phyloP scores from a whole-genome alignment of 1,139 yeast genomes.

The Suhomyces anneliseae region DNA sequence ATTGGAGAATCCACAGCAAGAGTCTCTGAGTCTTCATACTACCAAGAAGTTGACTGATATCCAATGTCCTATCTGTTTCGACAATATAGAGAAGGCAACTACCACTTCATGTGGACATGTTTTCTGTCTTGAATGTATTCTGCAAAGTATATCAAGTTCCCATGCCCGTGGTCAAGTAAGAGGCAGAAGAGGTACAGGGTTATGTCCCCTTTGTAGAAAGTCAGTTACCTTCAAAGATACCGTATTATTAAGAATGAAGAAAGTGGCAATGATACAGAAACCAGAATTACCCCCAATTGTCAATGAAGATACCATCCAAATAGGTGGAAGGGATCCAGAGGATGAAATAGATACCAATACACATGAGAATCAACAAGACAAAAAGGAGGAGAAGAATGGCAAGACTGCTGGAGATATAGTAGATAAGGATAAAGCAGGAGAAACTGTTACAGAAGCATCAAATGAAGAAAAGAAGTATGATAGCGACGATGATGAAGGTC shows the following conservation, averaged over 20 bases:
- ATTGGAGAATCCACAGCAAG: slow-evolving; percentile 28
- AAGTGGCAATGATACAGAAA: slow-evolving; percentile 14
- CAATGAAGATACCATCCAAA: slow-evolving; percentile 9
- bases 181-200: slow-evolving; percentile 38
- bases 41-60: slow-evolving; percentile 38
- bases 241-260: slow-evolving; percentile 35
- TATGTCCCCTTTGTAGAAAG: slow-evolving; percentile 49
- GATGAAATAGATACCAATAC: background rate
- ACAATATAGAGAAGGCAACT: slow-evolving; percentile 41
- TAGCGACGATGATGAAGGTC: no score
- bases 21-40: slow-evolving; percentile 18
- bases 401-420: no score
- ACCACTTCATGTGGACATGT: slow-evolving; percentile 48
- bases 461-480: no score
- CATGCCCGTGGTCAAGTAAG: slow-evolving; percentile 44
- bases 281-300: slow-evolving; percentile 17
- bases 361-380: no score
- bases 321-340: background rate
- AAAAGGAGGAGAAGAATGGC: background rate
- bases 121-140: slow-evolving; percentile 47
- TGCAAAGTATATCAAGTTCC: slow-evolving; percentile 42
- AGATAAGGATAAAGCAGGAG: no score
- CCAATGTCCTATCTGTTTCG: slow-evolving; percentile 51
- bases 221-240: slow-evolving; percentile 42
- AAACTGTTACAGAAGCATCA: no score